Evolutionary conservation across 495 filamentous ascomycete genomes (phyloP), one percentile per base, ranked within the genome.

Genomic region (Penicillium turbatum): DNA sequence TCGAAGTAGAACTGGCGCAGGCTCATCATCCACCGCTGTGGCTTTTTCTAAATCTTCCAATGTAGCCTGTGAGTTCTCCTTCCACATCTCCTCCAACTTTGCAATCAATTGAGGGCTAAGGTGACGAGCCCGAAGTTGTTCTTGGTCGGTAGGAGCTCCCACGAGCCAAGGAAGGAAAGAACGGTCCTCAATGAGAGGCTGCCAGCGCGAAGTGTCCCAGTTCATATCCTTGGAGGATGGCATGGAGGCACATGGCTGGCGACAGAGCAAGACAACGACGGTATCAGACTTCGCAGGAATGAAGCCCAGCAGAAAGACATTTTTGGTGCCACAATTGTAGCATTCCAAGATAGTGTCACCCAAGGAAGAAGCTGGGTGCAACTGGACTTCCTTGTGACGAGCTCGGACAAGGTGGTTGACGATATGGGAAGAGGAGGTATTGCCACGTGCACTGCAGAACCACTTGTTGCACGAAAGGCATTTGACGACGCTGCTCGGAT

Each of bases 171-270:
- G 82, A 24, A 99, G 71, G 63, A 99, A 99, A 7, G 91, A 92
- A 27, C 93, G 90, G 61, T 99, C 93, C 65, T 97, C 92, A 54
- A 99, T 97, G 34, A 99, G 77, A 3, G 93, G 93, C 61, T 97
- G 92, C 93, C 93, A 99, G 58, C 91, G 85, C 7, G 95, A 96
- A 12, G 91, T 92, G 72, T 99, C 93, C 93, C 93, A 99, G 68
- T 92, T 97, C 93, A 99, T 99, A 64, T 97, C 93, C 73, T 99
- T 99, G n/a, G 90, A 90, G 10, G 92, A 96, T 5, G 89, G 87
- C 77, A 87, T 90, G 30, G 95, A 83, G 35, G 91, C 93, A 72
- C 93, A 99, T 40, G 93, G 93, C 68, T 97, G 93, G 29, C 93
- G 89, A 71, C 93, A 99, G 8, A 99, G 80, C 36, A 99, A 82